These are phyloP conservation scores for Cryptosporidium meleagridis DNA, from an alignment of 169 alveolate species.

Conservation along the genomic window DNA sequence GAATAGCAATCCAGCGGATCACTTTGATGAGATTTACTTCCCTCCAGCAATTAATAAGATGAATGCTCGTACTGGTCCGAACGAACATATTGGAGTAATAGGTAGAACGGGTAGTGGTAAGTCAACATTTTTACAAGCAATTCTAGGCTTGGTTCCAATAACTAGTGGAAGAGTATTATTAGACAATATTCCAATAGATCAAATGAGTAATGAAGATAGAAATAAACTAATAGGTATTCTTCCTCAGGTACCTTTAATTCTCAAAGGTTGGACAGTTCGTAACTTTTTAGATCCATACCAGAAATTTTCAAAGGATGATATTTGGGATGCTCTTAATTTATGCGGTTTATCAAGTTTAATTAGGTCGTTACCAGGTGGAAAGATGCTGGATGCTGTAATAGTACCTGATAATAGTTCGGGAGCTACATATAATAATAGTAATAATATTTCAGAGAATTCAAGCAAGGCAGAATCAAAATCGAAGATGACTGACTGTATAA, in stretches of 20 bases:
- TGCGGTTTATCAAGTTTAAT: conserved; percentile 61
- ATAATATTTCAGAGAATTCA: too few species aligned
- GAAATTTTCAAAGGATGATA: conserved; percentile 29
- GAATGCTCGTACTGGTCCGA: conserved; percentile 81
- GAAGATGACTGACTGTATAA: neutral
- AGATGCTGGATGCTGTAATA: conserved; percentile 61
- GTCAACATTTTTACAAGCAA: conserved; percentile 84
- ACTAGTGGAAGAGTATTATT: conserved; percentile 77
- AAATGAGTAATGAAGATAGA: conserved; percentile 52
- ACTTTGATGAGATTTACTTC: conserved; percentile 72
- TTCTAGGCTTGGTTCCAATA: conserved; percentile 83
- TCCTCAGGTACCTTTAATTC: conserved; percentile 76
- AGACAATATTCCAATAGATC: conserved; percentile 73
- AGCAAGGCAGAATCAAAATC: neutral
- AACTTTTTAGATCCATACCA: conserved; percentile 76
- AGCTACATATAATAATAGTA: neutral
- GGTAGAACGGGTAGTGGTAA: conserved; percentile 94
- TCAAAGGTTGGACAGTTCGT: conserved; percentile 78
- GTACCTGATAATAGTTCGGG: conserved; percentile 46
- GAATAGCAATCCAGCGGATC: conserved; percentile 48
- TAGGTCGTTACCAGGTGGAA: conserved; percentile 47
- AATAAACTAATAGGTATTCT: conserved; percentile 69
- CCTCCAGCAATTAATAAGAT: conserved; percentile 80
- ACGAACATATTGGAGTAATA: conserved; percentile 85
- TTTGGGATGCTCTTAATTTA: conserved; percentile 60